Evolutionary conservation across 306 rosid genomes (phyloP).

Genomic region (Begonia masoniana): DNA sequence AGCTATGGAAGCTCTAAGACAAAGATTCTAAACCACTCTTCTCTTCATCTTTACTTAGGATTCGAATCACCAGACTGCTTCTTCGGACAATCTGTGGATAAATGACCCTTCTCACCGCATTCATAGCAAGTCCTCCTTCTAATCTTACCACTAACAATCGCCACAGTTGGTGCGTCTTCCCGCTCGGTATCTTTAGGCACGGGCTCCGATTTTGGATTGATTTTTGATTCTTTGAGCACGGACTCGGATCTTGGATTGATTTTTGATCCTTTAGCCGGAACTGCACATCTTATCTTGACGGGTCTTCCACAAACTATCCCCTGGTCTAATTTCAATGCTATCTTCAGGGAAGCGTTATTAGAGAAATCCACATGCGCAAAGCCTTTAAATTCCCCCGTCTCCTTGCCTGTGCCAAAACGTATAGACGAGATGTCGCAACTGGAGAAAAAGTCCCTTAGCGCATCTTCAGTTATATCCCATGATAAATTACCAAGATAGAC

Average conservation of each 20-base stretch:
- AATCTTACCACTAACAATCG: constrained; percentile 35
- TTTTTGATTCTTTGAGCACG: constrained; percentile 2
- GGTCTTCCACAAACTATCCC: constrained; percentile 49
- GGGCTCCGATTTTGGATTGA: constrained; percentile 12
- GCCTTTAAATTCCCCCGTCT: constrained; percentile 73
- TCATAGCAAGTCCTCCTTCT: constrained; percentile 77
- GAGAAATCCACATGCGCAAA: constrained; percentile 74
- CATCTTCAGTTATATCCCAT: constrained; percentile 78
- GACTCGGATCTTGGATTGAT: constrained; percentile 12
- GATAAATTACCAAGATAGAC: constrained; percentile 77
- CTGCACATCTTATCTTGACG: constrained; percentile 70
- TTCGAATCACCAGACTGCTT: constrained; percentile 22
- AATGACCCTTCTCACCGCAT: constrained; percentile 87
- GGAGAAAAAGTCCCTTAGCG: constrained; percentile 46
- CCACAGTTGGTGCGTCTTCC: not conserved
- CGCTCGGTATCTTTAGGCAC: not conserved
- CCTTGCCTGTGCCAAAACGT: constrained; percentile 72
- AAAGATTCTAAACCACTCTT: not conserved
- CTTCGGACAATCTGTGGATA: constrained; percentile 53
- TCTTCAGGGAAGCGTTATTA: constrained; percentile 43
- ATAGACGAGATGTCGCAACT: constrained; percentile 46
- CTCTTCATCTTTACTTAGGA: no score
- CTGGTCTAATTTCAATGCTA: constrained; percentile 66
- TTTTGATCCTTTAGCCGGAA: constrained; percentile 45
- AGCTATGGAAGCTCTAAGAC: no score